phyloP scores from a whole-genome alignment of 2,329 filamentous ascomycete genomes.

The Chrysosporium queenslandicum region DNA sequence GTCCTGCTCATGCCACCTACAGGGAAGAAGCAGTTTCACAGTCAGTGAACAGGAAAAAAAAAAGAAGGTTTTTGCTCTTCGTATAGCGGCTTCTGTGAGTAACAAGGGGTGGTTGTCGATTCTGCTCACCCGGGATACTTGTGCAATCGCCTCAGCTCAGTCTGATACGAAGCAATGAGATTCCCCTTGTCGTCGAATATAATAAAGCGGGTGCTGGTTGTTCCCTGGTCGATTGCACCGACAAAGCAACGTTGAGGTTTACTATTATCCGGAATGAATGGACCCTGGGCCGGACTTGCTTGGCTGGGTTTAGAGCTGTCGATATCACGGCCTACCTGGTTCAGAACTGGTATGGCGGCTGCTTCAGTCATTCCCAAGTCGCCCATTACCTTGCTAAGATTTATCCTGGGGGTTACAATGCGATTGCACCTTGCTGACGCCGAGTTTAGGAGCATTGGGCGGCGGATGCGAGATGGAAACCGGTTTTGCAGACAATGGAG shows the following conservation, averaged over 20 bases:
- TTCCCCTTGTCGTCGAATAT: constrained; percentile 75
- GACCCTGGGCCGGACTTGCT: not conserved
- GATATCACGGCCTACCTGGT: not conserved
- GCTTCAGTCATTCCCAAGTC: constrained; percentile 10
- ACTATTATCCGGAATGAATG: not conserved
- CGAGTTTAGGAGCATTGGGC: not conserved
- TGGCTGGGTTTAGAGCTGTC: constrained; percentile 2
- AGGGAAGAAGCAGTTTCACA: not conserved
- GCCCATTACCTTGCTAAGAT: not conserved
- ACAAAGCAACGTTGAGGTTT: constrained; percentile 47
- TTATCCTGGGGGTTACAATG: not conserved
- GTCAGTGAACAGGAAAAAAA: not conserved
- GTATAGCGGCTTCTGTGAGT: not conserved
- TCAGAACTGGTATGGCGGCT: not conserved
- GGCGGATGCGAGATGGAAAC: not conserved
- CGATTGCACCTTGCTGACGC: not conserved
- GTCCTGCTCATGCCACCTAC: constrained; percentile 82
- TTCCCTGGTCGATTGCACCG: constrained; percentile 83
- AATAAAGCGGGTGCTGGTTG: constrained; percentile 78
- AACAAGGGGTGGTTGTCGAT: not conserved
- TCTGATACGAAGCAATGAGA: constrained; percentile 71
- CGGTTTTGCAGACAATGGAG: not conserved
- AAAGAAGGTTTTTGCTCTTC: not conserved
- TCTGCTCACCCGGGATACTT: constrained; percentile 66
- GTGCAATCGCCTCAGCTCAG: constrained; percentile 77